These are phyloP conservation scores for Lanmaoa rubissima DNA, from an alignment of 768 basidiomycete genomes.

Conservation along the genomic window DNA sequence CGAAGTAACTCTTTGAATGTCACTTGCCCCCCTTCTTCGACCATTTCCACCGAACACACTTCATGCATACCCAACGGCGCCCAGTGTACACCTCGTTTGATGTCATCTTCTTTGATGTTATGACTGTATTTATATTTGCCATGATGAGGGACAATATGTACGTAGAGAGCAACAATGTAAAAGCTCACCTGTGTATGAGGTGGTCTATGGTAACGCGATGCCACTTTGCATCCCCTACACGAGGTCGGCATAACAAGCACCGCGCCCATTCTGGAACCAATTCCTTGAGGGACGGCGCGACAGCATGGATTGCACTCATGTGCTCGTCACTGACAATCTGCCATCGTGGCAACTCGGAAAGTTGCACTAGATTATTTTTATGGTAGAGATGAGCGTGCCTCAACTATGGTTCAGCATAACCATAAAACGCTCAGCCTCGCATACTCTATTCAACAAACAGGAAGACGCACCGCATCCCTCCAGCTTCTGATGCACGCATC, in stretches of 20 bases:
- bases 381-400: neutral
- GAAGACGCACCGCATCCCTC: slow-evolving; percentile 9
- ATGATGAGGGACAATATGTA: neutral
- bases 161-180: neutral
- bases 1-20: neutral
- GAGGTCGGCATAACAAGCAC: neutral
- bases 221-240: neutral
- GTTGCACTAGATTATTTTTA: neutral
- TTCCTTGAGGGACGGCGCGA: neutral
- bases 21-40: neutral
- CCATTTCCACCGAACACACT: neutral
- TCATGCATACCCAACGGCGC: neutral
- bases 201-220: neutral
- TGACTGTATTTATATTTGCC: neutral
- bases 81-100: neutral
- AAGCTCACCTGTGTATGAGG: neutral
- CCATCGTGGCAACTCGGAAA: neutral
- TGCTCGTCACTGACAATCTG: neutral
- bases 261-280: neutral
- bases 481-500: neutral
- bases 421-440: neutral
- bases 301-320: neutral
- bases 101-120: neutral
- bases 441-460: neutral
- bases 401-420: neutral